Conservation (phyloP, 148 eudicot species). For the Heliamphora exappendiculata region DNA sequence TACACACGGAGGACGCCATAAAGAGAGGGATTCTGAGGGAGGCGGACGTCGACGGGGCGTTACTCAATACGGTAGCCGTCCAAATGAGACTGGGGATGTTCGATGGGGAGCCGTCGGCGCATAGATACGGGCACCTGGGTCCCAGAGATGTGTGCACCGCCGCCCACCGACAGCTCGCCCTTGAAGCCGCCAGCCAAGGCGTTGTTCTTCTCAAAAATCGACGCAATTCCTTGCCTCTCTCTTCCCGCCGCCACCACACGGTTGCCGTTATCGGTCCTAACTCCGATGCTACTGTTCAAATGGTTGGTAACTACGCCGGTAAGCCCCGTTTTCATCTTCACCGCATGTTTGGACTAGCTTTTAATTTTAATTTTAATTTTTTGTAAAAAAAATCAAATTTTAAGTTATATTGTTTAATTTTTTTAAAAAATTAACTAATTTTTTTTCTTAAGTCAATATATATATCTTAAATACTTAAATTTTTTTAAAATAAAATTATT, state of each 20-base stretch:
- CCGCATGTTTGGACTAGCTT: no score
- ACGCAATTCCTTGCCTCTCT: constrained; percentile 55
- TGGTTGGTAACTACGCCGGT: constrained; percentile 95
- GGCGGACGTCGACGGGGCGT: constrained; percentile 44
- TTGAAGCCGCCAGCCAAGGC: constrained; percentile 82
- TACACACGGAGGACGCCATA: constrained; percentile 58
- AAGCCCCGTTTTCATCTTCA: background rate
- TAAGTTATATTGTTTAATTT: no score
- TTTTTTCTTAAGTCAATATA: no score
- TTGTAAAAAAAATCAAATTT: no score
- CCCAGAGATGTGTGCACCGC: constrained; percentile 63
- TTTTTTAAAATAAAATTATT: no score
- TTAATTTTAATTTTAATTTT: no score
- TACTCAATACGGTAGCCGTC: constrained; percentile 50
- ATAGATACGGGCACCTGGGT: constrained; percentile 62
- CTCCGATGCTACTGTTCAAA: constrained; percentile 62
- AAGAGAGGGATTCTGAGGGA: constrained; percentile 50
- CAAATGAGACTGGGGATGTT: constrained; percentile 94
- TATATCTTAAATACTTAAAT: no score
- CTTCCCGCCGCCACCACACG: constrained; percentile 36
- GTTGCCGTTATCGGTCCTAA: constrained; percentile 92
- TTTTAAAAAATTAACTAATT: no score
- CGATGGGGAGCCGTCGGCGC: constrained; percentile 71
- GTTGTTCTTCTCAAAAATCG: constrained; percentile 73
- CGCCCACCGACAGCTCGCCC: constrained; percentile 67